Evolutionary conservation across 352 stramenopile species (phyloP), one percentile per base, ranked within the genome.

Genomic region (Phytopythium aichiense): DNA sequence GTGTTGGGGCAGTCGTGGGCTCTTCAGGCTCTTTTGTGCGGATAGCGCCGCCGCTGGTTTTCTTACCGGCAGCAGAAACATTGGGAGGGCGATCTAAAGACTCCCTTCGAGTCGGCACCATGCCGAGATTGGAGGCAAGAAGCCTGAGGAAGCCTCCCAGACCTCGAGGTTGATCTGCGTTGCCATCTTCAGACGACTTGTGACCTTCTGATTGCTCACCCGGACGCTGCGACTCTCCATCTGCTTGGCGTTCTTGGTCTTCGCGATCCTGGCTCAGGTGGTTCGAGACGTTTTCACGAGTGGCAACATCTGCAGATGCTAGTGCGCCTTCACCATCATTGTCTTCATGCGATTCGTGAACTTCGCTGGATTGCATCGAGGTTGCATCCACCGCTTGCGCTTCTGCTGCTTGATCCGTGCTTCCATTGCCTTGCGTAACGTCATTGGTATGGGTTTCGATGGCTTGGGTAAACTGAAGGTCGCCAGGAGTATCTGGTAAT

Each of bases 81-180:
- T 6, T 12, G n/a, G 25, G 9, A 38, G 46, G 46, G 9, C 15
- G 46, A 7, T 52, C 46, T 3, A 18, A 18, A 25, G 48, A 54
- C 25, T 54, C 48, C 2, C 8, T 53, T 11, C 28, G 48, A 35
- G 13, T 33, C 13, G 50, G 22, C 15, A 31, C 12, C 31, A 60
- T 60, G 5, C 38, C 55, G 7, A 60, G 20, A 13, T 42, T 49
- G 23, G 55, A 60, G 6, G 40, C 37, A 8, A 60, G 38, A 8
- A 38, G 37, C 23, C 55, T 33, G 16, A 60, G 52, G 20, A 60
- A 60, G 15, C 40, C 18, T 9, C 55, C 55, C 18, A 60, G 9
- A 2, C 55, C 55, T 22, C 55, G 38, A 31, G 55, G 42, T 11
- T 60, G 55, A 31, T 37, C 7, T 7, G 13, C 16, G 13, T 23